A percentile compares a stretch with the other conserved stretches of the same genome.
Evolutionary conservation across 768 basidiomycete species (phyloP).

Genomic region (Termitomyces bulborhizus): DNA sequence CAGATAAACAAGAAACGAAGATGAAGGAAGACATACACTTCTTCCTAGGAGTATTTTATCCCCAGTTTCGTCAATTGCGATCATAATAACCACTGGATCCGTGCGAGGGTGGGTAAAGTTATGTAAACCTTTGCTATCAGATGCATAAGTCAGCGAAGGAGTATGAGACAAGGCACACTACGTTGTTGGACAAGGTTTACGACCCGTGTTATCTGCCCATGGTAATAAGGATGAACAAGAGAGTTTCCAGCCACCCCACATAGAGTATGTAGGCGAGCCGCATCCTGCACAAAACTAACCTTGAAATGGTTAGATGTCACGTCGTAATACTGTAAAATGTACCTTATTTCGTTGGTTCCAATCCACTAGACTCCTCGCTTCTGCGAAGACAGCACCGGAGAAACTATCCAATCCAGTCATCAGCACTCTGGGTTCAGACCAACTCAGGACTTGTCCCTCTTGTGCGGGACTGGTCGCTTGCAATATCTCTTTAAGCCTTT

Average conservation of each 20-base stretch:
- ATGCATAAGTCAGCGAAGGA: slow-evolving; percentile 2
- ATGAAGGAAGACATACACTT: slow-evolving; percentile 45
- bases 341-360: slow-evolving; percentile 93
- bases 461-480: slow-evolving; percentile 31
- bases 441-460: slow-evolving; percentile 40
- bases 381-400: slow-evolving; percentile 71
- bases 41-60: slow-evolving; percentile 86
- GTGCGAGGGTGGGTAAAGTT: slow-evolving; percentile 83
- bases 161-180: slow-evolving; percentile 21
- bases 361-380: slow-evolving; percentile 77
- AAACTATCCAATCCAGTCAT: slow-evolving; percentile 53
- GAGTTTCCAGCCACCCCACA: slow-evolving; percentile 97
- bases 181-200: slow-evolving; percentile 68
- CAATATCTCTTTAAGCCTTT: slow-evolving; percentile 30
- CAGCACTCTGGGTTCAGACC: slow-evolving; percentile 59
- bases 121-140: slow-evolving; percentile 68
- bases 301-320: background rate
- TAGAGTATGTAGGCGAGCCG: slow-evolving; percentile 70
- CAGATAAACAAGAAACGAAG: background rate
- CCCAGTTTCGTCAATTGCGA: slow-evolving; percentile 70
- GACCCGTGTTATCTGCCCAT: slow-evolving; percentile 60
- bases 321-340: slow-evolving; percentile 6
- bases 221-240: slow-evolving; percentile 71
- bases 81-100: slow-evolving; percentile 89
- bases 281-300: slow-evolving; percentile 84